phyloP scores from a whole-genome alignment of 2,329 filamentous ascomycete genomes.

The Penicillium sp. region DNA sequence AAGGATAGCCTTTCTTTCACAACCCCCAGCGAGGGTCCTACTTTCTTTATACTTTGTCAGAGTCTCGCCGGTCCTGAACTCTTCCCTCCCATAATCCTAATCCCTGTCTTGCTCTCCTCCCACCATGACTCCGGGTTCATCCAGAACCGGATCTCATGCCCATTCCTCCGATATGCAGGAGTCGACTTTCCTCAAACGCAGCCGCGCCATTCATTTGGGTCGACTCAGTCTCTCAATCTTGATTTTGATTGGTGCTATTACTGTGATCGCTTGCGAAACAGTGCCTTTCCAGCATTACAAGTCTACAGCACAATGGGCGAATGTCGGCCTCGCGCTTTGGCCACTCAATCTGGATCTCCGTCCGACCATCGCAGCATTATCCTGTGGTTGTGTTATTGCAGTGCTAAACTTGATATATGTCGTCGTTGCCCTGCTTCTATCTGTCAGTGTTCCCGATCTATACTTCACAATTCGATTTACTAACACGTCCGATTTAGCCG shows the following conservation, averaged over 20 bases:
- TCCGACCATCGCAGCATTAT: conserved; percentile 36
- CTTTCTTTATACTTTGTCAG: conserved; percentile 5
- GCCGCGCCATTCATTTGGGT: conserved; percentile 30
- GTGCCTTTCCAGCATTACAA: conserved; percentile 40
- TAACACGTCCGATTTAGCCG: conserved; percentile 24
- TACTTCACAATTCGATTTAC: not conserved
- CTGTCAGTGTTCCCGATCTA: conserved; percentile 25
- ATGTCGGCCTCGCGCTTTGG: conserved; percentile 38
- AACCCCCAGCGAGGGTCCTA: conserved; percentile 4
- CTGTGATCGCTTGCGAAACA: conserved; percentile 35
- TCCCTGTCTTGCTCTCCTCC: not conserved
- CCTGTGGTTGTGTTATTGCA: conserved; percentile 36
- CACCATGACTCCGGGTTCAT: conserved; percentile 27
- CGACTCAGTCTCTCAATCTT: conserved; percentile 34
- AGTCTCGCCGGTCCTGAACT: conserved; percentile 16
- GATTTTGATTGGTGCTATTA: conserved; percentile 27
- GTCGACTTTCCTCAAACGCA: conserved; percentile 33
- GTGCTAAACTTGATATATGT: conserved; percentile 33
- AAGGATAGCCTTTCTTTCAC: conserved; percentile 9
- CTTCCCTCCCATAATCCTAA: conserved; percentile 4
- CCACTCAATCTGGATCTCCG: conserved; percentile 40
- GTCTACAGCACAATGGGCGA: conserved; percentile 31
- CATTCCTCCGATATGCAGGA: conserved; percentile 34
- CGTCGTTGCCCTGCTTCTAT: conserved; percentile 30
- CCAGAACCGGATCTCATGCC: conserved; percentile 28